Evolutionary conservation across 2,329 filamentous ascomycete genomes (phyloP).

Genomic region (Fusarium acutatum): DNA sequence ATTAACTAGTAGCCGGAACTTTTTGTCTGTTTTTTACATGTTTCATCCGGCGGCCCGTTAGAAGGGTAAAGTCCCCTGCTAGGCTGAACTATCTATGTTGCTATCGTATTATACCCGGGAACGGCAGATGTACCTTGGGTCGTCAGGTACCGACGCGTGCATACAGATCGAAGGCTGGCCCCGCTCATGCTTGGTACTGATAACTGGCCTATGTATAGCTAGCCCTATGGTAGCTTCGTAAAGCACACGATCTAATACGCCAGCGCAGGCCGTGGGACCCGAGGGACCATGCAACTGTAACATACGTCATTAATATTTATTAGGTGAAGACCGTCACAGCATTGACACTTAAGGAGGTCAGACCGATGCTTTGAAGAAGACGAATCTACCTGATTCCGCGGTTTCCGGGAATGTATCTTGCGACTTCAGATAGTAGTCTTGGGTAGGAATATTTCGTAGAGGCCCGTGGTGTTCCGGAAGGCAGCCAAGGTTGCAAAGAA

Average conservation of each 20-base stretch:
- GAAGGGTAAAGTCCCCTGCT: neutral
- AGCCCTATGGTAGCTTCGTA: neutral
- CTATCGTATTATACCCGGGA: neutral
- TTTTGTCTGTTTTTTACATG: neutral
- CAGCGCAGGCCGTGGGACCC: neutral
- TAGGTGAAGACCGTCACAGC: neutral
- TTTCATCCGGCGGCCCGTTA: neutral
- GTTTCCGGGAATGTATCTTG: neutral
- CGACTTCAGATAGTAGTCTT: neutral
- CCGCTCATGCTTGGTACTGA: neutral
- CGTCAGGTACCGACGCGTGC: neutral
- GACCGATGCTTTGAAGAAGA: neutral
- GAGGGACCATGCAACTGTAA: neutral
- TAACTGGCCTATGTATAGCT: neutral
- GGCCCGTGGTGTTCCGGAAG: accelerated
- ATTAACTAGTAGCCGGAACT: accelerated
- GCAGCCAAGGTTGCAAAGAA: neutral
- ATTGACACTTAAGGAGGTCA: neutral
- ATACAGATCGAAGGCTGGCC: neutral
- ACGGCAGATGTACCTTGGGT: neutral
- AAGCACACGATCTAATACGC: no score
- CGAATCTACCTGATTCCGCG: accelerated
- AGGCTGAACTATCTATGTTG: neutral
- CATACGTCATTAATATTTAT: accelerated
- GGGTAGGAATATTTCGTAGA: accelerated